A percentile compares a stretch with the other conserved stretches of the same genome.
These are phyloP conservation scores for Fusarium praegraminearum DNA, from an alignment of 2,329 filamentous ascomycete genomes.

Conservation along the genomic window DNA sequence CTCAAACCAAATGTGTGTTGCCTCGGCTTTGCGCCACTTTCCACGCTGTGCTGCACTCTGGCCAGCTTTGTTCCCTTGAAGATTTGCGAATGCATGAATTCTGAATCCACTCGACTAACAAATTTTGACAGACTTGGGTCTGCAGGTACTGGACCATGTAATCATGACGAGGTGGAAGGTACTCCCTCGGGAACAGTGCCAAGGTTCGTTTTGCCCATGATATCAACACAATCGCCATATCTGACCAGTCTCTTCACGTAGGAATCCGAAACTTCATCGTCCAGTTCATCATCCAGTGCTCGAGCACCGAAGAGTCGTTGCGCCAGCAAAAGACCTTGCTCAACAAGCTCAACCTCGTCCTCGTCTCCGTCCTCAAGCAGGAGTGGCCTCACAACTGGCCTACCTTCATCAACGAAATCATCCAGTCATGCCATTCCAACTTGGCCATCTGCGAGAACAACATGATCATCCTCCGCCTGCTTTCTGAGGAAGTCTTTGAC, in stretches of 20 bases:
- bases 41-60: conserved; percentile 5
- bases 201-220: conserved; percentile 66
- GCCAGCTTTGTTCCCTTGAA: not conserved
- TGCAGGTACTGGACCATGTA: conserved; percentile 97
- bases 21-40: conserved; percentile 31
- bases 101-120: conserved; percentile 44
- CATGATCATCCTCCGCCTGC: conserved; percentile 95
- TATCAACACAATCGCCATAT: not conserved
- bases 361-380: conserved; percentile 97
- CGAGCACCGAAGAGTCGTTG: conserved; percentile 87
- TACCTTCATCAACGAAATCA: conserved; percentile 99
- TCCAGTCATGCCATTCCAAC: conserved; percentile 93
- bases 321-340: conserved; percentile 87
- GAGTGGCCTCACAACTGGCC: conserved; percentile 99
- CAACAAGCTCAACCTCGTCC: conserved; percentile 98
- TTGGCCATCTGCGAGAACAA: conserved; percentile 99
- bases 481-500: conserved; percentile 99
- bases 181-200: conserved; percentile 92
- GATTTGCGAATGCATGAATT: conserved; percentile 2
- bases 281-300: conserved; percentile 96
- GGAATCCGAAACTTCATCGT: conserved; percentile 99
- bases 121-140: conserved; percentile 76
- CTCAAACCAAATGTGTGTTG: conserved; percentile 92
- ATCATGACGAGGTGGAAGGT: conserved; percentile 99
- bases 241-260: conserved; percentile 53